These are phyloP conservation scores for Mucuna pruriens DNA, from an alignment of 306 rosid species.

Conservation along the genomic window DNA sequence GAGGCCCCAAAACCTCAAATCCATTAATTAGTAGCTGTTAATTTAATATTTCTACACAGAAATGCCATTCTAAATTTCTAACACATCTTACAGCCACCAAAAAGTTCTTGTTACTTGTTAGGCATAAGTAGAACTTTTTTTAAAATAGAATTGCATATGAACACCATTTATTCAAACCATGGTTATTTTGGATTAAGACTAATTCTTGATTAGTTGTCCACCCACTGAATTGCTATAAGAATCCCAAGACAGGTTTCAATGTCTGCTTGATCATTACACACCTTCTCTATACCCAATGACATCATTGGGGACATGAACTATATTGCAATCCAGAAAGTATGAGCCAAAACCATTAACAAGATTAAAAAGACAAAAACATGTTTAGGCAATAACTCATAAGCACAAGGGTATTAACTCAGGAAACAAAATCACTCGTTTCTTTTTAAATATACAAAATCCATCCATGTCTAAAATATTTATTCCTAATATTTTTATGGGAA, in stretches of 20 bases:
- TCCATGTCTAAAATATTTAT: constrained; percentile 16
- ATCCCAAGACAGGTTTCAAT: constrained; percentile 7
- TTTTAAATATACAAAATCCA: constrained; percentile 21
- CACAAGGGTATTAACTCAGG: constrained; percentile 18
- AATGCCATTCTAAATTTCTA: background rate
- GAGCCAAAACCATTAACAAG: constrained; percentile 10
- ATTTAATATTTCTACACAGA: background rate
- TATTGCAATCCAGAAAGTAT: constrained; percentile 13
- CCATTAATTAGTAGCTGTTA: background rate
- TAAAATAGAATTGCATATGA: background rate
- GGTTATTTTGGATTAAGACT: constrained; percentile 1
- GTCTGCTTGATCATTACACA: background rate
- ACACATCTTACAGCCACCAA: background rate
- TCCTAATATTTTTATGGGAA: constrained; percentile 16
- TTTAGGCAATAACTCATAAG: constrained; percentile 22
- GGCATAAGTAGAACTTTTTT: background rate
- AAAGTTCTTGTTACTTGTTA: background rate
- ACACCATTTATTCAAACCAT: background rate
- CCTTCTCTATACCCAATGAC: constrained; percentile 7
- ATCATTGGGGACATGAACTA: background rate
- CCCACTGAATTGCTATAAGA: background rate
- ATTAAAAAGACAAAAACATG: constrained; percentile 16
- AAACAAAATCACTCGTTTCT: background rate
- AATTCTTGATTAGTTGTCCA: background rate
- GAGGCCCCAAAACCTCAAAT: background rate